phyloP scores from a whole-genome alignment of 2,329 filamentous ascomycete genomes.

The Trichoderma arundinaceum region DNA sequence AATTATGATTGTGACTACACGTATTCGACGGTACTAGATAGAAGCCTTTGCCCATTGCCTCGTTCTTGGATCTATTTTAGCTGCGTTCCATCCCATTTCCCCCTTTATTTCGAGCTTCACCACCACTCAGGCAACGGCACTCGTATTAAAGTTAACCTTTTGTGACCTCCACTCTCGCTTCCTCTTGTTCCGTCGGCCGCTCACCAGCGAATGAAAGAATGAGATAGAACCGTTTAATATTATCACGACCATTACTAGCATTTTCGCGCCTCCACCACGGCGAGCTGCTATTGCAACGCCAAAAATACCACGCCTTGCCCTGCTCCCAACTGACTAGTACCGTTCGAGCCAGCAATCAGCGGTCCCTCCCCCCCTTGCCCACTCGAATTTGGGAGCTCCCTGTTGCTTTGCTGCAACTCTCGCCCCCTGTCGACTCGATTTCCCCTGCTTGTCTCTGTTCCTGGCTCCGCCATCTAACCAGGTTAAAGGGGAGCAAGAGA shows the following conservation, averaged over 20 bases:
- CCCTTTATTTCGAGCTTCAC: conserved; percentile 29
- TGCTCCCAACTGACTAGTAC: conserved; percentile 24
- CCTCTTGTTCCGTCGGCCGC: not conserved
- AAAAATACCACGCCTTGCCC: not conserved
- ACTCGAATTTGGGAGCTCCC: conserved; percentile 28
- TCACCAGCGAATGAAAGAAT: conserved; percentile 17
- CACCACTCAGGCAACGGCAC: conserved; percentile 26
- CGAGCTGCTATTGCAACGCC: not conserved
- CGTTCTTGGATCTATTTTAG: conserved; percentile 27
- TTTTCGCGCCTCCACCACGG: not conserved
- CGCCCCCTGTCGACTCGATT: conserved; percentile 27
- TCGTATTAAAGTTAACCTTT: conserved; percentile 31
- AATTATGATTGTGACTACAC: too few species aligned
- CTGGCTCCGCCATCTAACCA: conserved; percentile 27
- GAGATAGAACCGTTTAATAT: not conserved
- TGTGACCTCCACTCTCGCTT: conserved; percentile 28
- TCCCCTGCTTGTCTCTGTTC: conserved; percentile 28
- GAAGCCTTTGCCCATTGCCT: not conserved
- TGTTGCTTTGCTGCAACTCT: conserved; percentile 28
- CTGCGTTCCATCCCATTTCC: conserved; percentile 31
- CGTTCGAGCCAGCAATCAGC: conserved; percentile 26
- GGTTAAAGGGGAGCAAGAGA: conserved; percentile 27
- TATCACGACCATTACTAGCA: not conserved
- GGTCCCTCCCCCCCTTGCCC: conserved; percentile 19
- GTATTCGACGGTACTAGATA: too few species aligned